Evolutionary conservation across 2,329 filamentous ascomycete genomes (phyloP), one percentile per base, ranked within the genome.

Genomic region (Monilinia vaccinii-corymbosi): DNA sequence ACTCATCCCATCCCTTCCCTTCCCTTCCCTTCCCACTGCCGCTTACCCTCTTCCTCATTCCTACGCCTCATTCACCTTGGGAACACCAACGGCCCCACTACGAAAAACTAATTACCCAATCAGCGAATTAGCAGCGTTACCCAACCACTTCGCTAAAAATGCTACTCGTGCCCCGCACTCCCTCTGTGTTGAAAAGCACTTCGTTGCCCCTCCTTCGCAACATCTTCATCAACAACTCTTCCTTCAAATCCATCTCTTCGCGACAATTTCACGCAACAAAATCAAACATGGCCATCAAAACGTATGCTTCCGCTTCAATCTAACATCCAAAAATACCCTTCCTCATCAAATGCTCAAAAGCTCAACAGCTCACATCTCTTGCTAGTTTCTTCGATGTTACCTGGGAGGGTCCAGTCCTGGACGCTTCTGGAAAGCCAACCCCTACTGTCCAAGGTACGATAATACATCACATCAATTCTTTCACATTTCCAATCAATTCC

Each of bases 251-350:
- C 14, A 59, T 53, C 49, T 52, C 56, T 36, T 60, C 63, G 61
- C 76, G 81, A 74, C 75, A 76, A 67, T 87, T 86, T 73, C 78
- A 81, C 74, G 79, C 83, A 71, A 80, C 88, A 74, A 77, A 86
- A 72, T 78, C 82, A 80, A 86, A 81, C 76, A 96, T 96, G 91
- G 78, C 80, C 73, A 77, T 83, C 75, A 85, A 87, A 75, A 85
- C 85, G 78, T 90, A 80, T 79, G 85, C n/a, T n/a, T n/a, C n/a
- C n/a, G n/a, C n/a, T 38, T 2, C 14, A 9, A 5, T 1, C 31
- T 36, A n/a, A n/a, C n/a, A n/a, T n/a, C n/a, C 10, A 25, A 25
- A 14, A 13, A 1, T 11, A 1, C 4, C 18, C 1, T 25, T 3
- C 2, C n/a, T 34, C 11, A n/a, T 18, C 1, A 6, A 2, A 16